Evolutionary conservation across 2,329 filamentous ascomycete genomes (phyloP).

Genomic region (Arthrinium phaeospermum): DNA sequence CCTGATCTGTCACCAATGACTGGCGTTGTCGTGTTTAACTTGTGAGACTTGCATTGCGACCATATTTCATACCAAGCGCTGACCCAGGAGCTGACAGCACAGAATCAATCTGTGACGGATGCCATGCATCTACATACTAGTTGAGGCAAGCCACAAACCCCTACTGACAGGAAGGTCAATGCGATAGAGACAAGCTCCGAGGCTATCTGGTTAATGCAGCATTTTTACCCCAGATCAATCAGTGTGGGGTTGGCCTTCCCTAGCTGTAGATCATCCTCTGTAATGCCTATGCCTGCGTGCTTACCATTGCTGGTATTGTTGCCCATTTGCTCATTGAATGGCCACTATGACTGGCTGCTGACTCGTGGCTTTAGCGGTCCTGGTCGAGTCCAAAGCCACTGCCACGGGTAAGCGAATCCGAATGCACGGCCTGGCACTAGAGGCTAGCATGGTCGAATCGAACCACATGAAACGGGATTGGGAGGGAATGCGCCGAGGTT

Average conservation of each 20-base stretch:
- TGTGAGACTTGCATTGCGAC: neutral
- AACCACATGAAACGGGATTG: constrained; percentile 30
- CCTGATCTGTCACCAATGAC: neutral
- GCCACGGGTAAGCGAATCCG: neutral
- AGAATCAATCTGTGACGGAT: neutral
- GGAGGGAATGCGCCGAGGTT: constrained; percentile 38
- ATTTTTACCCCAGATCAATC: neutral
- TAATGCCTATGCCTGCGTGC: no score
- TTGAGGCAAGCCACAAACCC: neutral
- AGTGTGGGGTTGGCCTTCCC: neutral
- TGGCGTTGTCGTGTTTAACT: neutral
- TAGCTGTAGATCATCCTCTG: neutral
- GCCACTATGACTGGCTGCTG: neutral
- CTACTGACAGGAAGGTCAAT: neutral
- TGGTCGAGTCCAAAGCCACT: neutral
- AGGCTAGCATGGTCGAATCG: constrained; percentile 6
- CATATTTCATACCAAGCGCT: neutral
- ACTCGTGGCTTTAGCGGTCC: neutral
- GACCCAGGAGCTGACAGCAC: neutral
- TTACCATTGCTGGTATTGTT: neutral
- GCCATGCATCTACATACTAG: neutral
- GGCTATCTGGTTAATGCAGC: neutral
- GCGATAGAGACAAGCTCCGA: neutral
- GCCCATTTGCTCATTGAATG: neutral
- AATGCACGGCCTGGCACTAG: constrained; percentile 11